A percentile compares a stretch with the other conserved stretches of the same genome.
Conservation (phyloP, 1,284 basidiomycete genomes). For the Sanguinoderma infundibulare region DNA sequence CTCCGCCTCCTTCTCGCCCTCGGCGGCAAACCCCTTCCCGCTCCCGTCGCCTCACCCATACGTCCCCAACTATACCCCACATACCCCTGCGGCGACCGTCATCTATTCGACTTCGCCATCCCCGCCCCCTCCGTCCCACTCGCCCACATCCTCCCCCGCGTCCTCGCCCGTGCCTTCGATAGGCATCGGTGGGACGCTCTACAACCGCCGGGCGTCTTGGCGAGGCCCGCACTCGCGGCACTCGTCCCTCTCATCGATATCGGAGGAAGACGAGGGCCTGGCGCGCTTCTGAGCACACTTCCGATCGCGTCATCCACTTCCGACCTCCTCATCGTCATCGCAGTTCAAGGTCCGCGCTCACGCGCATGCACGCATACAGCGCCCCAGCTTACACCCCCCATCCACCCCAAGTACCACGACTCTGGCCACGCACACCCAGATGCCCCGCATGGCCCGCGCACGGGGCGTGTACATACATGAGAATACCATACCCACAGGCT, state of each 20-base stretch:
- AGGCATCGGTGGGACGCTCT: conserved; percentile 6
- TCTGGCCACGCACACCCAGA: neutral
- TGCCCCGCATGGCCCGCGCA: neutral
- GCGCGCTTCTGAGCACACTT: conserved; percentile 29
- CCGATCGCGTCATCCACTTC: neutral
- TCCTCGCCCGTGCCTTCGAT: conserved; percentile 10
- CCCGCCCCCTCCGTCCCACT: conserved; percentile 16
- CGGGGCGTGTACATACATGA: conserved; percentile 13
- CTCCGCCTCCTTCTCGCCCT: conserved; percentile 3
- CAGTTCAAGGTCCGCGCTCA: neutral
- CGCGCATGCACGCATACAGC: too few species aligned
- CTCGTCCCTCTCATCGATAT: conserved; percentile 36
- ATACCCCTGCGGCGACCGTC: conserved; percentile 19
- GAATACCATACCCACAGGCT: neutral
- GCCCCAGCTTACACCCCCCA: too few species aligned
- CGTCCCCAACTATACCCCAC: conserved; percentile 7
- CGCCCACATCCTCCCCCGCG: conserved; percentile 16
- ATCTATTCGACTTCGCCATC: conserved; percentile 21
- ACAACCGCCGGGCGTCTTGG: conserved; percentile 14
- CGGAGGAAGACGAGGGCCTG: conserved; percentile 31
- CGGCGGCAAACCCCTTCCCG: conserved; percentile 3
- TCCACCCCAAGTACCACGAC: neutral
- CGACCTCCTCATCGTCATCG: neutral
- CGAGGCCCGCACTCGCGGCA: conserved; percentile 31
- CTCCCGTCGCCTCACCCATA: conserved; percentile 9